Evolutionary conservation across 805 yeast genomes (phyloP), one percentile per base, ranked within the genome.

Genomic region (Wickerhamomyces rabaulensis): DNA sequence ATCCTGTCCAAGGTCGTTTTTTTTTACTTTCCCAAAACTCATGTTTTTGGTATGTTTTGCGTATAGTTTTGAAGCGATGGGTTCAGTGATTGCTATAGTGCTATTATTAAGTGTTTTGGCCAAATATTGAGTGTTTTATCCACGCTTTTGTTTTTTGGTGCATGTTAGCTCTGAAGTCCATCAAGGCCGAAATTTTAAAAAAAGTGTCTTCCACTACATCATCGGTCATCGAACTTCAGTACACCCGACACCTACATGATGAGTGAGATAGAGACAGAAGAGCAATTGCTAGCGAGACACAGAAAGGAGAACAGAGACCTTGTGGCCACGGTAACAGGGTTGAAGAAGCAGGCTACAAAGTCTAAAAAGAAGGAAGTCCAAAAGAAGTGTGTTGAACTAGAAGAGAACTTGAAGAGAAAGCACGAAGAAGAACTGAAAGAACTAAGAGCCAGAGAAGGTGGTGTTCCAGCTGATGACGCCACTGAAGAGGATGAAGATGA

Each of bases 301-400:
- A 73, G 78, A 54, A 82, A 81, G 57, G 95, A 89, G 62, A 64
- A 63, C 46, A 75, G 80, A 51, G 90, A 88, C 47, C 68, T 88
- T 49, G 70, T 77, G 19, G 84, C 86, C 9, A 74, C 77, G 26
- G 71, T 80, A 26, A 88, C 95, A 3, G 84, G 86, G 2, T 65
- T 90, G 74, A 87, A 84, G 67, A 87, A 87, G 57, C 92, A 84
- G 64, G 91, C 92, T 2, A 80, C 88, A 16, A 87, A 88, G 60
- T 83, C 89, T 42, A 86, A 82, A 43, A 77, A 85, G 55, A 86
- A 84, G 62, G 80, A 79, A 50, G 82, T 88, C 9, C 64, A 73
- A 52, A 70, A 71, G 44, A 78, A 78, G 56, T 82, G 91, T 54
- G 70, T 70, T 36, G 78, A 73, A 39, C 54, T 88, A 68, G 88